Percentiles rank a stretch among this genome's conserved stretches.
phyloP scores from a whole-genome alignment of 352 stramenopile species.

The Globisporangium nodosum region DNA sequence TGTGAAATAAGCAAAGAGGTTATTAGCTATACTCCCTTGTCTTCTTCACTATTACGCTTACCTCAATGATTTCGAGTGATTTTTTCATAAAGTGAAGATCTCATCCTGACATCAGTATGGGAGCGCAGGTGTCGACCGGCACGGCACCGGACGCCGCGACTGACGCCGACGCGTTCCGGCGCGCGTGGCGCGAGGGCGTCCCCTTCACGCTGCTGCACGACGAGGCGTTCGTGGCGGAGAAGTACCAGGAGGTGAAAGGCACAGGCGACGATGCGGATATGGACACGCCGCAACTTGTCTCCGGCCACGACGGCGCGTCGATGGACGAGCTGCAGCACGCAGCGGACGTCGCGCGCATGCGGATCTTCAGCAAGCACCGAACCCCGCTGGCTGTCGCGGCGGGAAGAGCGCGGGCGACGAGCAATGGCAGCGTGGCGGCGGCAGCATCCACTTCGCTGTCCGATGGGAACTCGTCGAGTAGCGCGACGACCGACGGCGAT shows the following conservation, averaged over 20 bases:
- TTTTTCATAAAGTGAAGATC: neutral
- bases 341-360: slow-evolving; percentile 45
- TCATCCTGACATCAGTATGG: slow-evolving; percentile 1
- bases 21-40: too few relatives aligned
- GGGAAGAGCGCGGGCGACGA: neutral
- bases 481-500: slow-evolving; percentile 14
- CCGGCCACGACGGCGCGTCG: slow-evolving; percentile 41
- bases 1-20: too few relatives aligned
- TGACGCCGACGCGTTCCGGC: slow-evolving; percentile 12
- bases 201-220: slow-evolving; percentile 72
- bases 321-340: slow-evolving; percentile 59
- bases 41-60: neutral
- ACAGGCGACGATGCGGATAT: slow-evolving; percentile 10
- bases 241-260: slow-evolving; percentile 40
- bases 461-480: neutral
- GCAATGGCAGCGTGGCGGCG: neutral
- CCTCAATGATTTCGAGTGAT: neutral
- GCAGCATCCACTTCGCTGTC: neutral
- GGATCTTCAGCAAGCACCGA: slow-evolving; percentile 34
- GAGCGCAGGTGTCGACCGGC: slow-evolving; percentile 5
- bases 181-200: slow-evolving; percentile 41
- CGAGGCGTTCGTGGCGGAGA: slow-evolving; percentile 60
- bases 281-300: slow-evolving; percentile 14
- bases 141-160: slow-evolving; percentile 4
- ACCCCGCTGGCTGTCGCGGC: neutral